These are phyloP conservation scores for Cladosporium cucumerinum DNA, from an alignment of 2,329 filamentous ascomycete genomes.

Conservation along the genomic window DNA sequence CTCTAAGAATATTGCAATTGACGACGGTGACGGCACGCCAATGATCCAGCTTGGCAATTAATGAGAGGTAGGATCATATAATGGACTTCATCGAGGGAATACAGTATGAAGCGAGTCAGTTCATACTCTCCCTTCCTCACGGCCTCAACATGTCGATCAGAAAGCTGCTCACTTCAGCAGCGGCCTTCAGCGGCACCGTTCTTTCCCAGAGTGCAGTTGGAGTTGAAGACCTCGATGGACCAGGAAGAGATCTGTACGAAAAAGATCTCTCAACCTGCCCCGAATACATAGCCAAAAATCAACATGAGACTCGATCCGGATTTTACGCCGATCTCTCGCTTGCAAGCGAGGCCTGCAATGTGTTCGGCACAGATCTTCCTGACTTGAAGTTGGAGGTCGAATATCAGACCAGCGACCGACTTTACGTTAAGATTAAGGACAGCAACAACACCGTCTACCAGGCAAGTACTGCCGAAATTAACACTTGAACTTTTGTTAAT, in stretches of 20 bases:
- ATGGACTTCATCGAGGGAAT: neutral
- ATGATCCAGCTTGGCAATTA: conserved; percentile 11
- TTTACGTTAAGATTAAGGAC: conserved; percentile 71
- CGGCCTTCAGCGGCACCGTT: conserved; percentile 4
- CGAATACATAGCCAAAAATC: conserved; percentile 61
- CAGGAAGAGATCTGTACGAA: conserved; percentile 15
- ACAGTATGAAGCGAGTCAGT: neutral
- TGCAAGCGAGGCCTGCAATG: conserved; percentile 60
- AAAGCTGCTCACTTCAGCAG: conserved; percentile 12
- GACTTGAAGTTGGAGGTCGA: conserved; percentile 55
- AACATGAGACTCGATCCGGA: conserved; percentile 48
- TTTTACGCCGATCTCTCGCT: conserved; percentile 66
- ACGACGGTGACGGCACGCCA: conserved; percentile 3
- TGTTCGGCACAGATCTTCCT: conserved; percentile 54
- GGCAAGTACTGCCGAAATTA: conserved; percentile 37
- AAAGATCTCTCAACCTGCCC: conserved; percentile 48
- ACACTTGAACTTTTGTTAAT: neutral
- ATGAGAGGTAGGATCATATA: conserved; percentile 9
- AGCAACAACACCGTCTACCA: conserved; percentile 64
- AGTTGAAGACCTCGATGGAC: conserved; percentile 15
- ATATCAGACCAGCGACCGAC: conserved; percentile 55
- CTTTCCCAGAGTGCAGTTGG: conserved; percentile 15
- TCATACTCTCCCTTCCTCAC: conserved; percentile 4
- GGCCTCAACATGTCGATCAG: conserved; percentile 10
- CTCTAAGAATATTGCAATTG: neutral